phyloP scores from a whole-genome alignment of 75 land plant genomes.

The Adiantum capillusveneris region DNA sequence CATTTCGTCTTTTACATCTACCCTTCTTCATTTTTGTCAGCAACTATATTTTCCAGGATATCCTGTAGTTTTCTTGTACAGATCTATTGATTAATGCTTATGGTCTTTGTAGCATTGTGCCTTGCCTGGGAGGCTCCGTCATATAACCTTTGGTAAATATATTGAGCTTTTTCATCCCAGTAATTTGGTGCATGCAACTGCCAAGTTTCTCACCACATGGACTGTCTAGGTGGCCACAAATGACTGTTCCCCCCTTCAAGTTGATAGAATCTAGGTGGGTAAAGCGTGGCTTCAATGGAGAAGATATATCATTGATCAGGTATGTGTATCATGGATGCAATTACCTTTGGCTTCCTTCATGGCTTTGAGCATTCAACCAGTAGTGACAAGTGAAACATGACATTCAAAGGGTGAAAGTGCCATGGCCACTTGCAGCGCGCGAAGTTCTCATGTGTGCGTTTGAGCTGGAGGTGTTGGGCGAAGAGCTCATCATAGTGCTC shows the following conservation, averaged over 20 bases:
- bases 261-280: constrained; percentile 43
- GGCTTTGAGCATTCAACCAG: too few species aligned
- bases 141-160: constrained; percentile 8
- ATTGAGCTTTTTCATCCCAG: too few species aligned
- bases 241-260: constrained; percentile 71
- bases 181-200: too few species aligned
- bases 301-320: constrained; percentile 80
- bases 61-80: too few species aligned
- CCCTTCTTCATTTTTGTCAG: too few species aligned
- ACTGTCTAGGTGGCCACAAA: constrained; percentile 82
- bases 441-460: constrained; percentile 72
- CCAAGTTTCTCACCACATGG: not conserved
- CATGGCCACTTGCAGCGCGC: constrained; percentile 83
- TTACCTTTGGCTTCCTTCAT: too few species aligned
- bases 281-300: constrained; percentile 57
- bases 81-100: not conserved
- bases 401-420: constrained; percentile 69
- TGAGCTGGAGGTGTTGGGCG: constrained; percentile 74
- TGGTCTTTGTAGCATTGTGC: constrained; percentile 13
- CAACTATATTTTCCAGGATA: too few species aligned
- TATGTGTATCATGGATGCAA: constrained; percentile 11
- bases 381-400: too few species aligned
- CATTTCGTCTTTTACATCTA: too few species aligned
- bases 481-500: constrained; percentile 62
- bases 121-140: constrained; percentile 23